Base-by-base conservation (phyloP, 2,329 filamentous ascomycete genomes). In the Botrytis aclada region DNA sequence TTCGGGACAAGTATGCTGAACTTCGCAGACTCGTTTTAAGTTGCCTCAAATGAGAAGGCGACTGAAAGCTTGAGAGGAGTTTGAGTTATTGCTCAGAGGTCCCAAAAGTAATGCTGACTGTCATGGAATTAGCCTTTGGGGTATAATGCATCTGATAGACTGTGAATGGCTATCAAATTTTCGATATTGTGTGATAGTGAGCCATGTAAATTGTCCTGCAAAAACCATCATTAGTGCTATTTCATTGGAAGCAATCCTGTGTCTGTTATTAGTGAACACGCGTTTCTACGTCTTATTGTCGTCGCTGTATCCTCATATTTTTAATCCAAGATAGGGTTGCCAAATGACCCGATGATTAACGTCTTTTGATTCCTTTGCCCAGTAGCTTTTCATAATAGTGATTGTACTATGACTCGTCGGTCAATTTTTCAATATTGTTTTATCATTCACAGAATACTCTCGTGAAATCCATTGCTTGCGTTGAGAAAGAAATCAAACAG, bases 31-130 rank as follows among this genome's bases (percentile, higher is more conserved):
- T 16, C 1, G 6, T 56, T 18, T 6, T n/a, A 29, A 29, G n/a
- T 18, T 14, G n/a, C 5, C 51, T 29, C 6, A 56, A 18, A 2
- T 56, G 0, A 2, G 14, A 18, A 9, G 1, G 1, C 4, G 14
- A 9, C 5, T 18, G n/a, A 4, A 14, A 56, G 25, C n/a, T 56
- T 29, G n/a, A 9, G 51, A 32, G 14, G 1, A 9, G n/a, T 16
- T 29, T 29, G 16, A 32, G 14, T 4, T 56, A 9, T 32, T 56
- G 7, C n/a, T 56, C n/a, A 16, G 14, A 18, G 14, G 4, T 18
- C 16, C 18, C 1, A 56, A 25, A 32, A 29, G 32, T 29, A 1
- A 29, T 56, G 4, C n/a, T 29, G n/a, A 1, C 18, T 29, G n/a
- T 9, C 14, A 14, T 56, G 5, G 6, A 29, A 4, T 29, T 18